Base-by-base conservation (phyloP, 2,329 filamentous ascomycete species). In the Sordariomycetes sp. region DNA sequence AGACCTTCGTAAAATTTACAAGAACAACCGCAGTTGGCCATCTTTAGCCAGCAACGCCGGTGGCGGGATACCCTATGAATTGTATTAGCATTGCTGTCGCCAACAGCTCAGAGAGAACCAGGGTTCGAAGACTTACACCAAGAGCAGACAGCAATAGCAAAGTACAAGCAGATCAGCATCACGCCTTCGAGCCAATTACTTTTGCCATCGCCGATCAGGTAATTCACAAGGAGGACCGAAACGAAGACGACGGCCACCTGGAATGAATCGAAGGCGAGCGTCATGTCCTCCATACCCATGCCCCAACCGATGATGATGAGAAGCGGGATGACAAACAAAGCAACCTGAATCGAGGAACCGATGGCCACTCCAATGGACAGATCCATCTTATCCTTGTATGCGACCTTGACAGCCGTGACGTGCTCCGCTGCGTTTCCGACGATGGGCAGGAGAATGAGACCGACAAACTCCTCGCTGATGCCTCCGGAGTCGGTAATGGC, bases 221-320 rank as follows among this genome's bases (percentile, higher is more conserved):
- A 94, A 53, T 93, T 94, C 38, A 88, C 83, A 21, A 94, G 69
- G 27, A 94, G 74, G 0, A 86, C 84, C 3, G 85, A 79, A 10
- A 92, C 83, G 46, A 94, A 93, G 26, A 94, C 63, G 26, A 83
- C 80, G 16, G 87, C 82, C 11, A 94, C 79, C 60, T 94, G 86
- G 65, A 95, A 95, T 1, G 79, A 79, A 50, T 93, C 86, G 53
- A 94, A 92, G 54, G 81, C 81, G 5, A 94, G 70, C 15, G 79
- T 85, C 85, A 90, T 90, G 2, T 76, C 68, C 40, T 80, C 76
- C 41, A 72, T 55, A 24, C 63, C 72, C 70, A 87, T 77, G 42
- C 76, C 78, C 84, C 84, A 90, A 35, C 83, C 83, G 23, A 88
- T 74, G 24, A 88, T 71, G 37, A 87, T 80, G 21, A 87, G 71